Conservation (phyloP, 2,329 filamentous ascomycete species). For the Fusarium paranaense region DNA sequence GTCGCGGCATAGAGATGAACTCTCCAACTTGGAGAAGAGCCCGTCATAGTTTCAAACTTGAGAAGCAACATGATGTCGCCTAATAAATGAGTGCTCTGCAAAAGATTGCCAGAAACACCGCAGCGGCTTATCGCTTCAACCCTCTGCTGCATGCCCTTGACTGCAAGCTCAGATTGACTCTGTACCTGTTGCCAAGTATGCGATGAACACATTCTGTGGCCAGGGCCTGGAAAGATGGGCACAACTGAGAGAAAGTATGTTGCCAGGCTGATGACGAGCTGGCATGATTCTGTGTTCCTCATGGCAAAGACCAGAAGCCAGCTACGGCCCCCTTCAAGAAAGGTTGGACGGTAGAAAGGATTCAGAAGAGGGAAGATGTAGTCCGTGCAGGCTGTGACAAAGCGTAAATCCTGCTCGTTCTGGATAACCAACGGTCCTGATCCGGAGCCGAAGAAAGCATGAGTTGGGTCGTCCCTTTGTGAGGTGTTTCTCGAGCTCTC, state of each 20-base stretch:
- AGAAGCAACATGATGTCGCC: conserved; percentile 9
- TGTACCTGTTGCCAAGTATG: conserved; percentile 11
- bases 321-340: conserved; percentile 60
- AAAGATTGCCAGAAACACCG: background rate
- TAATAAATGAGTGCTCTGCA: background rate
- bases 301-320: conserved; percentile 65
- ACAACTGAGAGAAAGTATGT: conserved; percentile 22
- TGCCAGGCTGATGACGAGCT: conserved; percentile 56
- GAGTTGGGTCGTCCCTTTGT: background rate
- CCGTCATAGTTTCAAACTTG: conserved; percentile 9
- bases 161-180: background rate
- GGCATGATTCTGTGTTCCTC: conserved; percentile 61
- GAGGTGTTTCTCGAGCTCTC: no score
- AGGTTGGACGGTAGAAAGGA: conserved; percentile 64
- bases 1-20: background rate
- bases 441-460: background rate
- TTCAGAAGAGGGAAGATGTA: conserved; percentile 63
- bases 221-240: background rate
- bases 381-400: conserved; percentile 44
- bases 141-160: conserved; percentile 2
- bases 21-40: background rate
- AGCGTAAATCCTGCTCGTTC: conserved; percentile 7
- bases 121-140: background rate
- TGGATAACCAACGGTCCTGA: background rate
- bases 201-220: background rate